Percentiles rank a stretch among this genome's conserved stretches.
Evolutionary conservation across 2,329 filamentous ascomycete genomes (phyloP).

Genomic region (Colletotrichum cuscutae): DNA sequence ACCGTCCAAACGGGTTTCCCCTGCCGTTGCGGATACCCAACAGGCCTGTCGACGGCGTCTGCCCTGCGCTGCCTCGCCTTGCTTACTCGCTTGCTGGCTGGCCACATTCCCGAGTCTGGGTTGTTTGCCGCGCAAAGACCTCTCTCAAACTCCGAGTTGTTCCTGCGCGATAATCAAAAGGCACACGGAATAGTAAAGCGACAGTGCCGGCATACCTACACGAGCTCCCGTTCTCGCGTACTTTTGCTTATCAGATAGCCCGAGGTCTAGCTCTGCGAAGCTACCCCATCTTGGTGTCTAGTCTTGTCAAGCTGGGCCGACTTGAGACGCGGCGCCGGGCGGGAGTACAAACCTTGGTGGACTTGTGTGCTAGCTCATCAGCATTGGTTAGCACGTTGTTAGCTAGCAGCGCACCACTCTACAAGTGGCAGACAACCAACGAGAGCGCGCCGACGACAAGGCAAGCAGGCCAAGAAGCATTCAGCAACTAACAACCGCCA

Average conservation of each 20-base stretch:
- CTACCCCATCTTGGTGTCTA: not conserved
- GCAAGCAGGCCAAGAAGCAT: not conserved
- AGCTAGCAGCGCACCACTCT: not conserved
- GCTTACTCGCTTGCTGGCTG: not conserved
- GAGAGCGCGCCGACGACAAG: not conserved
- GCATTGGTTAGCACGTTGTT: not conserved
- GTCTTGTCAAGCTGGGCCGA: not conserved
- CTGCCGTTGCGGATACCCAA: not conserved
- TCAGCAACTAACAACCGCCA: too few species aligned
- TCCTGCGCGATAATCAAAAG: not conserved
- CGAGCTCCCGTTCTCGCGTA: not conserved
- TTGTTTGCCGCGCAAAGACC: not conserved
- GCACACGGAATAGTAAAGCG: not conserved
- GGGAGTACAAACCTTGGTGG: not conserved
- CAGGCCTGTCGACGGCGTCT: not conserved
- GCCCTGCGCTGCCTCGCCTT: not conserved
- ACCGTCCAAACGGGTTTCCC: constrained; percentile 14
- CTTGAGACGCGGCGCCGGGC: not conserved
- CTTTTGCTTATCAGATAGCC: not conserved
- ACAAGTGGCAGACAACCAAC: not conserved
- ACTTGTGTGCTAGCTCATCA: not conserved
- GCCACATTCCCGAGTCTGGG: not conserved
- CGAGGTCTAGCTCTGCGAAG: not conserved
- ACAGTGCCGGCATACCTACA: not conserved
- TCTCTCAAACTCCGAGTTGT: not conserved